Conservation (phyloP, 306 rosid genomes). For the Dalbergia cochinchinensis region DNA sequence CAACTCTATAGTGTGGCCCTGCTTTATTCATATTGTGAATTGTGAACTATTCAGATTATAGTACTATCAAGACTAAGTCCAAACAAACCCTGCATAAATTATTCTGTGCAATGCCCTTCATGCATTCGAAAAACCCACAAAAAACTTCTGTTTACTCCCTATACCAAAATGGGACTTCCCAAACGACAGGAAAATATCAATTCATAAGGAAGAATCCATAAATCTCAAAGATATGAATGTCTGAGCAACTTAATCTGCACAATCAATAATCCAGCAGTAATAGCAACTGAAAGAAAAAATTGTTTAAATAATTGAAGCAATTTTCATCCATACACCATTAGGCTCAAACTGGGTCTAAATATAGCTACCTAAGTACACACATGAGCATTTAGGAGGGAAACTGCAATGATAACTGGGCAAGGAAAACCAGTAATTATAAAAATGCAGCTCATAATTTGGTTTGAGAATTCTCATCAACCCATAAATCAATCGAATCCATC, state of each 20-base stretch:
- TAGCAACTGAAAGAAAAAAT: background rate
- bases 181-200: background rate
- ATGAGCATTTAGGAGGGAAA: background rate
- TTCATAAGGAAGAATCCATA: background rate
- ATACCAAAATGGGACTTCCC: constrained; percentile 6
- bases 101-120: background rate
- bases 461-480: constrained; percentile 5
- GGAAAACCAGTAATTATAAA: background rate
- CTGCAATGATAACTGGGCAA: background rate
- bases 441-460: background rate
- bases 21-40: background rate
- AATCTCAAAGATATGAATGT: background rate
- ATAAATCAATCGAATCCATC: constrained; percentile 8
- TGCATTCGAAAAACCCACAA: background rate
- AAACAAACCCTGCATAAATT: background rate
- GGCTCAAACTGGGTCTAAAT: constrained; percentile 21
- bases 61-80: background rate
- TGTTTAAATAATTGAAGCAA: background rate
- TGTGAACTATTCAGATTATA: constrained; percentile 10
- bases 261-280: constrained; percentile 13
- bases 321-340: constrained; percentile 1
- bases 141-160: background rate
- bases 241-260: constrained; percentile 17
- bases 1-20: background rate
- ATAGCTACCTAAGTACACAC: background rate